Base-by-base conservation (phyloP, 2,329 filamentous ascomycete species). In the Sclerotiophoma versabilis region DNA sequence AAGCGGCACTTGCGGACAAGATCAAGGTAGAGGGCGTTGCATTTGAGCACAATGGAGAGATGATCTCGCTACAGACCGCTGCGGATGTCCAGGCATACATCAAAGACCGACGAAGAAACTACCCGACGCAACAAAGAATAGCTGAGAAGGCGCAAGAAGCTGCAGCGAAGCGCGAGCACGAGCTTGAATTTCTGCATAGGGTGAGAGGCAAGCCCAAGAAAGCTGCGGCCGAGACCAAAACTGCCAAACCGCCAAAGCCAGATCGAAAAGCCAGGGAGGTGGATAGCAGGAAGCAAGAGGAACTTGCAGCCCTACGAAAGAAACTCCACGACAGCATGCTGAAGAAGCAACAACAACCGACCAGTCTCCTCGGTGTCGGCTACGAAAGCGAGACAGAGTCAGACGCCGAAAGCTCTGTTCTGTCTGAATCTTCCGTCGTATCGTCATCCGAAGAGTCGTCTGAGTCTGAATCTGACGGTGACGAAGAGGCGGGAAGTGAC, bases 51-150 rank as follows among this genome's bases (percentile, higher is more conserved):
- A 79, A 81, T 60, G 83, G 83, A n/a, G 73, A 80, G 64, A 79
- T 83, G 37, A 71, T 83, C 3, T 81, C 77, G 0, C 71, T 88
- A 20, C 79, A 80, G 48, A 81, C 80, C 6, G 72, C 81, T 14
- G 84, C 84, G 54, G 92, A 97, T 68, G 82, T 97, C 49, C 83
- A 86, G 20, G 84, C 86, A 6, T 98, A 92, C 86, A 85, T 96
- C 59, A 86, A 86, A 43, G 92, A 96, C 73, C 86, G 93, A 54
- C 89, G 83, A 70, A 88, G 86, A 61, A 87, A 88, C 45, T 98
- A 85, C 71, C 93, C 93, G 2, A 97, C 93, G 2, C 85, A 86
- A 71, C 85, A 85, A 54, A 87, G 90, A 49, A 79, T 87, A 58
- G 82, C 85, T 57, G 85, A 85, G 59, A 90, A 84, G 74, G 84